Conservation (phyloP, 129 eudicot genomes). For the Helianthus tuberosus region DNA sequence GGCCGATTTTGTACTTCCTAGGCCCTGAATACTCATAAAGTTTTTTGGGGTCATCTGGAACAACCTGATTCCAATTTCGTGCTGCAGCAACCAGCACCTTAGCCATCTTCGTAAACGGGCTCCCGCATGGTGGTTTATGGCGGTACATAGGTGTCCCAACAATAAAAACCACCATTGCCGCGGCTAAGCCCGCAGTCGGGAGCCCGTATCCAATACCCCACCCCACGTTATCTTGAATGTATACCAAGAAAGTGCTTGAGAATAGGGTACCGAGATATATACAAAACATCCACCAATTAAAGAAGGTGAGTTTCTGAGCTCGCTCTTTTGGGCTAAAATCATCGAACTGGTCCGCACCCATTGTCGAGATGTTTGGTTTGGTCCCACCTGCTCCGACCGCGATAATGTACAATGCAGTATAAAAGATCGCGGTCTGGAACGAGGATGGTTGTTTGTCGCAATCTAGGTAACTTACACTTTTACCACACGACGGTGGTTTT, state of each 20-base stretch:
- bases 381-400: conserved; percentile 90
- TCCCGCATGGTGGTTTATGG: conserved; percentile 65
- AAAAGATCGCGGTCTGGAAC: conserved; percentile 60
- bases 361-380: conserved; percentile 84
- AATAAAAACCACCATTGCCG: conserved; percentile 54
- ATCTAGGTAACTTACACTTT: conserved; percentile 37
- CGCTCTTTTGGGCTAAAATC: conserved; percentile 73
- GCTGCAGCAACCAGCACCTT: conserved; percentile 64
- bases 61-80: conserved; percentile 47
- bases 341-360: conserved; percentile 90
- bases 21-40: conserved; percentile 52
- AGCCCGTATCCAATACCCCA: conserved; percentile 91
- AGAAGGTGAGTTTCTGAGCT: conserved; percentile 73
- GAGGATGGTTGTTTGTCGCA: conserved; percentile 61
- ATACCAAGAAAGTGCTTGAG: conserved; percentile 69
- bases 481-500: conserved; percentile 59
- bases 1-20: conserved; percentile 57
- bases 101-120: conserved; percentile 76
- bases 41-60: conserved; percentile 64
- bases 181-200: conserved; percentile 60
- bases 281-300: conserved; percentile 95
- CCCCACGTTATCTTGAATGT: conserved; percentile 84
- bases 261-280: conserved; percentile 70
- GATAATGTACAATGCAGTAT: conserved; percentile 63
- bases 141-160: conserved; percentile 69